phyloP scores from a whole-genome alignment of 768 basidiomycete species.

The Termitomyces sp. region DNA sequence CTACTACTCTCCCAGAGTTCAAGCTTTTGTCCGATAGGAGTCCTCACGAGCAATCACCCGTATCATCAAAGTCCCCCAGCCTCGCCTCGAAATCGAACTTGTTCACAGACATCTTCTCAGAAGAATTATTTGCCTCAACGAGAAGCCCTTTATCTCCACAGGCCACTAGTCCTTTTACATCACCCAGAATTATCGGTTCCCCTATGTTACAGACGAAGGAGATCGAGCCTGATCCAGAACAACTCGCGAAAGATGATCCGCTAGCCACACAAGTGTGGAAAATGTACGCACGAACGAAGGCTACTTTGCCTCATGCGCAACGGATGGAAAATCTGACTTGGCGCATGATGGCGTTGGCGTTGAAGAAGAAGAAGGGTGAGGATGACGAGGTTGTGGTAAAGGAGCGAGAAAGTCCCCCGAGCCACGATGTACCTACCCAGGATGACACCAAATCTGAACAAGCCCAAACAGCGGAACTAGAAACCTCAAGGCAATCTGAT shows the following conservation, averaged over 20 bases:
- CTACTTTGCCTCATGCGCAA: conserved; percentile 84
- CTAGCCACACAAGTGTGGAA: conserved; percentile 96
- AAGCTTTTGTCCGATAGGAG: conserved; percentile 27
- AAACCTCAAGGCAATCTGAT: conserved; percentile 25
- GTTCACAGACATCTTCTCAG: conserved; percentile 66
- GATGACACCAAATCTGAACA: conserved; percentile 15
- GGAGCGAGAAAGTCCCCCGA: conserved; percentile 8
- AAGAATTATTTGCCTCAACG: conserved; percentile 51
- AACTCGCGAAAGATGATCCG: conserved; percentile 78
- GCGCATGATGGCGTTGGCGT: conserved; percentile 96
- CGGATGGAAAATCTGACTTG: conserved; percentile 98
- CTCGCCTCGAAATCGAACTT: conserved; percentile 54
- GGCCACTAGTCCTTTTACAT: conserved; percentile 51
- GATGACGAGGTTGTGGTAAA: conserved; percentile 34
- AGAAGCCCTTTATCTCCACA: conserved; percentile 33
- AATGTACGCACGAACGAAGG: conserved; percentile 89
- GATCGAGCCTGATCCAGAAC: conserved; percentile 49
- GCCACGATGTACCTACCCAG: conserved; percentile 5
- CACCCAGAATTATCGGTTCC: conserved; percentile 62
- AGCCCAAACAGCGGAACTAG: conserved; percentile 15
- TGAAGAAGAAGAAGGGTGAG: conserved; percentile 84
- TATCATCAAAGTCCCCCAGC: conserved; percentile 38
- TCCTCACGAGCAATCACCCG: conserved; percentile 23
- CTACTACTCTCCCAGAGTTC: conserved; percentile 29
- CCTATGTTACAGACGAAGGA: conserved; percentile 51